These are phyloP conservation scores for Fusarium tuaranense DNA, from an alignment of 2,329 filamentous ascomycete species.

Conservation along the genomic window DNA sequence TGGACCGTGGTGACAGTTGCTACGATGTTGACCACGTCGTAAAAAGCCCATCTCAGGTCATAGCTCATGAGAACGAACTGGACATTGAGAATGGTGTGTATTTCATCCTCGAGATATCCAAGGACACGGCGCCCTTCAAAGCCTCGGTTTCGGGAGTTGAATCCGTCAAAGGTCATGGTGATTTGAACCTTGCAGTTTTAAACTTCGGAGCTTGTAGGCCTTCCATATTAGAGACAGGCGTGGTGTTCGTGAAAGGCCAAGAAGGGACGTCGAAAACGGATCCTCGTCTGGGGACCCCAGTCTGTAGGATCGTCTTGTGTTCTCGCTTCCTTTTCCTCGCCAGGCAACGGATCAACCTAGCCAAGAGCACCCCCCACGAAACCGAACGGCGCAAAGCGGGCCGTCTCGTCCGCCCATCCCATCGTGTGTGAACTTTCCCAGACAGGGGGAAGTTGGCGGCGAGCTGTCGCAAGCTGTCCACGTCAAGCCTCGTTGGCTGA, in stretches of 20 bases:
- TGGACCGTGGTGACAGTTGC: not conserved
- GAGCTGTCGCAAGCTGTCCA: not conserved
- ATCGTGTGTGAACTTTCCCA: not conserved
- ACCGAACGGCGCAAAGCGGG: constrained; percentile 1
- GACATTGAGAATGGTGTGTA: not conserved
- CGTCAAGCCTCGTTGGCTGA: not conserved
- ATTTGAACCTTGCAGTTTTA: not conserved
- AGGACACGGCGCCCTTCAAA: not conserved
- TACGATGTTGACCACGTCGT: not conserved
- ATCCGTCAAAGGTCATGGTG: not conserved
- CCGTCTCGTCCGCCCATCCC: not conserved
- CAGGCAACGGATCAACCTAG: constrained; percentile 2
- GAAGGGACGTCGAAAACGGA: constrained; percentile 32
- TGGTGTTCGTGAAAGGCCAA: constrained; percentile 12
- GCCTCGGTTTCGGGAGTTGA: not conserved
- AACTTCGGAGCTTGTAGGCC: not conserved
- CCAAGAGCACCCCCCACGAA: not conserved
- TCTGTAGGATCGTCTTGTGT: constrained; percentile 9
- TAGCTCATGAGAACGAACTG: not conserved
- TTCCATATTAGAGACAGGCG: not conserved
- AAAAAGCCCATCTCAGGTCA: not conserved
- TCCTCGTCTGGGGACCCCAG: constrained; percentile 22
- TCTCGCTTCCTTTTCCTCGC: not conserved
- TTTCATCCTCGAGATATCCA: not conserved
- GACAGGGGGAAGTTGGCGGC: not conserved